A percentile compares a stretch with the other conserved stretches of the same genome.
These are phyloP conservation scores for Triglochin maritima DNA, from an alignment of 106 monocot species.

Conservation along the genomic window DNA sequence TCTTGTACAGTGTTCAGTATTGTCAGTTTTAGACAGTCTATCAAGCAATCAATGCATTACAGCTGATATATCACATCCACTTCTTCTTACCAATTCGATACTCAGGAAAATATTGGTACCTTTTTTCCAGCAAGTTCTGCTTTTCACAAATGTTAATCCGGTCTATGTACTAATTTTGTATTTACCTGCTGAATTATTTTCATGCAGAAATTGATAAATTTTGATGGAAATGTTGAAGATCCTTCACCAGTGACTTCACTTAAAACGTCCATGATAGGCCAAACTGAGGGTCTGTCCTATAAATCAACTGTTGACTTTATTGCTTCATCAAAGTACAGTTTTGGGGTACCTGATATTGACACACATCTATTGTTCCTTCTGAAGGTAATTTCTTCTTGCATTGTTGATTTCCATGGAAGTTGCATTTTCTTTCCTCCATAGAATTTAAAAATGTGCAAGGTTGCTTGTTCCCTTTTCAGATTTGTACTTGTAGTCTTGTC, in stretches of 20 bases:
- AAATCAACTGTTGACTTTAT: constrained; percentile 54
- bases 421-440: too few species aligned
- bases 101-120: constrained; percentile 64
- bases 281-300: constrained; percentile 56
- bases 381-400: constrained; percentile 36
- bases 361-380: constrained; percentile 63
- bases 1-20: constrained; percentile 56
- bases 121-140: not conserved
- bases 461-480: too few species aligned
- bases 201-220: constrained; percentile 67
- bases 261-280: constrained; percentile 20
- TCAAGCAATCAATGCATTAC: constrained; percentile 18
- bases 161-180: too few species aligned
- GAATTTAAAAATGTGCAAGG: too few species aligned
- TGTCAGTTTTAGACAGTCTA: constrained; percentile 33
- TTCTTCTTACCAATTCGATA: constrained; percentile 47
- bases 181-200: constrained; percentile 7
- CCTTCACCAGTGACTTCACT: constrained; percentile 30
- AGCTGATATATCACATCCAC: constrained; percentile 30
- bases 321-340: constrained; percentile 56
- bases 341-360: constrained; percentile 51
- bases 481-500: too few species aligned
- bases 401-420: not conserved
- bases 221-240: constrained; percentile 70
- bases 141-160: not conserved